Percentiles rank a stretch among this genome's conserved stretches.
Conservation (phyloP, 1,284 basidiomycete species). For the Microbotryum violaceum region DNA sequence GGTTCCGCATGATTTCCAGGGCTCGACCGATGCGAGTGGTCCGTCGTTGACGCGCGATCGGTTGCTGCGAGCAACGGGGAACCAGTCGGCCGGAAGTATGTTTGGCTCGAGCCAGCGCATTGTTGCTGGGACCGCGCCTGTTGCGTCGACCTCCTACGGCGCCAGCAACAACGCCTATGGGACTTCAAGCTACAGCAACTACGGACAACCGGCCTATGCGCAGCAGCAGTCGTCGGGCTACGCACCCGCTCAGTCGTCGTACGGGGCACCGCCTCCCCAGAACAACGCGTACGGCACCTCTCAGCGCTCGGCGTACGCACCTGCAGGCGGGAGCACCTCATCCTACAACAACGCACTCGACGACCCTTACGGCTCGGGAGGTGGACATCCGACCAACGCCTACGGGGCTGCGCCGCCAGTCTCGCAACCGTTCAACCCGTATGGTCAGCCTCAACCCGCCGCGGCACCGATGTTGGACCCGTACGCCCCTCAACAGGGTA, state of each 20-base stretch:
- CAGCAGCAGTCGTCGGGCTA: constrained; percentile 2
- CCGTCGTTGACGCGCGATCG: constrained; percentile 22
- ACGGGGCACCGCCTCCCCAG: background rate
- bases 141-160: constrained; percentile 4
- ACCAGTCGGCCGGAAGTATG: too few relatives aligned
- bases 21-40: constrained; percentile 4
- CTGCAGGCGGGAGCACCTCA: constrained; percentile 7
- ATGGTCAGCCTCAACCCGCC: constrained; percentile 12
- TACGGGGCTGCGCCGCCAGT: background rate
- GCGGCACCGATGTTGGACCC: constrained; percentile 24
- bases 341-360: constrained; percentile 24
- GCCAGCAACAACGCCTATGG: background rate
- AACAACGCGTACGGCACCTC: constrained; percentile 5
- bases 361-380: constrained; percentile 25
- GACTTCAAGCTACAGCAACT: background rate
- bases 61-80: constrained; percentile 14
- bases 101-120: background rate
- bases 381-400: constrained; percentile 4
- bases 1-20: constrained; percentile 66
- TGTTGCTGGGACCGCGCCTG: background rate
- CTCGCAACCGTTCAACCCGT: constrained; percentile 17
- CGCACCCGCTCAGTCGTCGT: background rate
- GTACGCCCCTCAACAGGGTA: constrained; percentile 17
- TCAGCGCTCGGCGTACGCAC: constrained; percentile 12
- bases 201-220: constrained; percentile 4